Evolutionary conservation across 208 protist genomes (phyloP).

Genomic region (Leishmania turanica): DNA sequence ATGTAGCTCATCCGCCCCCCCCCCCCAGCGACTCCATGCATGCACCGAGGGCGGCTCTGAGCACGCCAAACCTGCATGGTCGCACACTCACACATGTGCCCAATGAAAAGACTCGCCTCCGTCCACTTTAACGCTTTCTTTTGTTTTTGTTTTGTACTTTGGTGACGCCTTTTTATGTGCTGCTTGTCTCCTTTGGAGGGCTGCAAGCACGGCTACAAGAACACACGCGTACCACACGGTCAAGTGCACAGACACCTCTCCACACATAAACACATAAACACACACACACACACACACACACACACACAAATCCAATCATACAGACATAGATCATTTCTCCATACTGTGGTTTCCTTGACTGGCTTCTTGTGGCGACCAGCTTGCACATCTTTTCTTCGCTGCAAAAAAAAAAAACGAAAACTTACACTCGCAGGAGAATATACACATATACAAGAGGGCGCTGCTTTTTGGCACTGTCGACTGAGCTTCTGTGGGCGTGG

Average conservation of each 20-base stretch:
- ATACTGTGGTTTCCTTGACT: not conserved
- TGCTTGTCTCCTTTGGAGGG: not conserved
- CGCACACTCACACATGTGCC: not conserved
- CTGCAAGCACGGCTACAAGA: not conserved
- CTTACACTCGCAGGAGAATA: not conserved
- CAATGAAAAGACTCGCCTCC: not conserved
- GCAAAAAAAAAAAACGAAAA: not conserved
- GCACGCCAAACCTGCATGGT: not conserved
- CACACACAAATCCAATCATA: not conserved
- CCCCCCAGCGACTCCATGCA: not conserved
- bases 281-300: too few species aligned
- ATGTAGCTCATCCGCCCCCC: not conserved
- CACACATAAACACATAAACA: too few species aligned
- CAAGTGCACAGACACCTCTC: not conserved
- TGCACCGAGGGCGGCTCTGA: not conserved
- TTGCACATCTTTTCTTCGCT: not conserved
- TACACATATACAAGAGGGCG: not conserved
- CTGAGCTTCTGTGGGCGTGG: not conserved
- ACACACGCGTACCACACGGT: not conserved
- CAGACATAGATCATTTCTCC: not conserved
- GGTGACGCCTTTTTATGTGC: not conserved
- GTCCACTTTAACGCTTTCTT: constrained; percentile 18
- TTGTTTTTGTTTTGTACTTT: constrained; percentile 7
- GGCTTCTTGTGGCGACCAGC: not conserved
- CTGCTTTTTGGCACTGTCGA: not conserved